These are phyloP conservation scores for Melastoma candidum DNA, from an alignment of 441 rosid species.

Conservation along the genomic window DNA sequence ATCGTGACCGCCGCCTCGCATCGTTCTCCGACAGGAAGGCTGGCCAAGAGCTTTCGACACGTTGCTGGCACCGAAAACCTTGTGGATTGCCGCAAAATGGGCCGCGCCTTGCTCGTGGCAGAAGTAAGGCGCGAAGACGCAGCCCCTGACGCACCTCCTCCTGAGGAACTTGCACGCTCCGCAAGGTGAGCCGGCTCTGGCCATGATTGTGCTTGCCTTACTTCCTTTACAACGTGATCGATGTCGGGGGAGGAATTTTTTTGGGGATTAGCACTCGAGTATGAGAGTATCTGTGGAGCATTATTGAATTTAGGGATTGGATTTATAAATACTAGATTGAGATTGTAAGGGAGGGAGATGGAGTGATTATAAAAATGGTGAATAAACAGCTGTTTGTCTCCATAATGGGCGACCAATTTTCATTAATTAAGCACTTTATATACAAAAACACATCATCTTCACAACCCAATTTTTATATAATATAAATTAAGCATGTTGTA, in stretches of 20 bases:
- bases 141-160: constrained; percentile 80
- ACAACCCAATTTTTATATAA: no score
- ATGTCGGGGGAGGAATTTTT: no score
- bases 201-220: constrained; percentile 21
- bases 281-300: constrained; percentile 12
- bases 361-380: constrained; percentile 37
- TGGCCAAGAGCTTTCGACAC: constrained; percentile 78
- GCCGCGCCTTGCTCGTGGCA: constrained; percentile 88
- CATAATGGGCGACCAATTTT: constrained; percentile 63
- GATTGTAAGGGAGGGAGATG: constrained; percentile 34
- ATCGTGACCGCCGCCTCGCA: constrained; percentile 84
- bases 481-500: no score
- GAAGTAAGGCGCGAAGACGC: constrained; percentile 95
- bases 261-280: neutral
- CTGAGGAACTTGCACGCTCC: constrained; percentile 98
- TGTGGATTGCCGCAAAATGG: constrained; percentile 84
- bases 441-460: neutral
- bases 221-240: neutral
- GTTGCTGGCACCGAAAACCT: constrained; percentile 96
- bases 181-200: constrained; percentile 82
- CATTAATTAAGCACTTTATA: constrained; percentile 33
- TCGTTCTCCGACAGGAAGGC: constrained; percentile 61
- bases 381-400: constrained; percentile 30
- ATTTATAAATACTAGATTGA: constrained; percentile 51
- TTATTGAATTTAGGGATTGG: constrained; percentile 12